Evolutionary conservation across 2,329 filamentous ascomycete genomes (phyloP).

Genomic region (Colletotrichum sp.): DNA sequence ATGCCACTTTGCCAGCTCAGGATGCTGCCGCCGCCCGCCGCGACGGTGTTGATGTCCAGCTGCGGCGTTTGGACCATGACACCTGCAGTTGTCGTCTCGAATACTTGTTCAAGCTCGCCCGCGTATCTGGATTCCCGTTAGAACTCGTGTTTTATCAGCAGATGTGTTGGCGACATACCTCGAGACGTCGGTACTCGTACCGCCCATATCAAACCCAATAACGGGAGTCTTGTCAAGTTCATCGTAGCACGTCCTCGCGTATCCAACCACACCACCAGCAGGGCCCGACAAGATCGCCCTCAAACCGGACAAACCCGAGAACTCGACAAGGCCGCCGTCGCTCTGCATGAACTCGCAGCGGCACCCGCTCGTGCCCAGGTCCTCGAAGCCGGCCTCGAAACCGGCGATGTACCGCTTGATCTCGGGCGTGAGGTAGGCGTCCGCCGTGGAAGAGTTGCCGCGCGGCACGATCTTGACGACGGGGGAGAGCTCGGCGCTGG

Average conservation of each 20-base stretch:
- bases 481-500: constrained; percentile 53
- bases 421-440: constrained; percentile 78
- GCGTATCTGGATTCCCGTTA: not conserved
- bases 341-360: constrained; percentile 79
- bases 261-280: constrained; percentile 81
- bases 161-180: constrained; percentile 55
- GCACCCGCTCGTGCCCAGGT: constrained; percentile 54
- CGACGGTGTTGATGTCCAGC: constrained; percentile 74
- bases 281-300: constrained; percentile 76
- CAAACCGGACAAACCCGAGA: constrained; percentile 69
- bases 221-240: constrained; percentile 69
- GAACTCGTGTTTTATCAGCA: accelerated
- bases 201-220: constrained; percentile 76
- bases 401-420: constrained; percentile 71
- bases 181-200: constrained; percentile 77
- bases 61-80: constrained; percentile 57
- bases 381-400: constrained; percentile 46
- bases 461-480: constrained; percentile 76
- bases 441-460: constrained; percentile 78
- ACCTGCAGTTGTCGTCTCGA: constrained; percentile 79
- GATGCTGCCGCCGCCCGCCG: constrained; percentile 74
- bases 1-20: constrained; percentile 75
- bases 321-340: constrained; percentile 55
- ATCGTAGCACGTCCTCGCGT: constrained; percentile 77
- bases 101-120: constrained; percentile 44